Conservation (phyloP, 345 rosid species). For the Linum trigynum region DNA sequence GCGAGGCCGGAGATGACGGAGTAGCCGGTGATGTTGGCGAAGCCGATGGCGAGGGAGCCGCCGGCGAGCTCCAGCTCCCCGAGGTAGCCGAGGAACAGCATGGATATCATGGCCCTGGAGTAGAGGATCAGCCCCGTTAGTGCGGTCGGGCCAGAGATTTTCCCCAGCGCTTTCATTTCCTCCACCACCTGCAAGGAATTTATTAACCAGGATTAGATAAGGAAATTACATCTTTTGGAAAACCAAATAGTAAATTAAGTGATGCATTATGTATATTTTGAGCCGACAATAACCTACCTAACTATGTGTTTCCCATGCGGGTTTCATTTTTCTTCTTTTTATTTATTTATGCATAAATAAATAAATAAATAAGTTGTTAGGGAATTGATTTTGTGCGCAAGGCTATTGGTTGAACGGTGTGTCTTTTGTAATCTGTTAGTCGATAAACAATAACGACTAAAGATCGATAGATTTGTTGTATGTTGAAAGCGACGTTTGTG, state of each 20-base stretch:
- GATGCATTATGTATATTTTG: too few species aligned
- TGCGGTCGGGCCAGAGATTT: slow-evolving; percentile 82
- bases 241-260: neutral
- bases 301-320: too few species aligned
- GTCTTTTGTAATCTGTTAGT: neutral
- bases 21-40: slow-evolving; percentile 97
- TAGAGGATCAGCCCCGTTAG: slow-evolving; percentile 74
- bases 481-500: neutral
- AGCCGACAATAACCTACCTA: too few species aligned
- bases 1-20: slow-evolving; percentile 95
- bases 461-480: too few species aligned
- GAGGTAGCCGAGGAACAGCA: slow-evolving; percentile 93
- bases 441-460: too few species aligned
- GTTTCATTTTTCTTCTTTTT: too few species aligned
- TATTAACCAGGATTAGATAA: neutral
- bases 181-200: slow-evolving; percentile 47
- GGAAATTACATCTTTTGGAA: neutral
- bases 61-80: slow-evolving; percentile 95
- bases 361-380: too few species aligned
- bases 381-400: too few species aligned
- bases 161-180: slow-evolving; percentile 80
- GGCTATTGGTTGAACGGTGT: neutral
- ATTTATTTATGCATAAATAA: too few species aligned
- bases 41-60: slow-evolving; percentile 88
- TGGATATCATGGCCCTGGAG: slow-evolving; percentile 93